Evolutionary conservation across 768 basidiomycete genomes (phyloP).

Genomic region (Lepiota brunneoincarnata): DNA sequence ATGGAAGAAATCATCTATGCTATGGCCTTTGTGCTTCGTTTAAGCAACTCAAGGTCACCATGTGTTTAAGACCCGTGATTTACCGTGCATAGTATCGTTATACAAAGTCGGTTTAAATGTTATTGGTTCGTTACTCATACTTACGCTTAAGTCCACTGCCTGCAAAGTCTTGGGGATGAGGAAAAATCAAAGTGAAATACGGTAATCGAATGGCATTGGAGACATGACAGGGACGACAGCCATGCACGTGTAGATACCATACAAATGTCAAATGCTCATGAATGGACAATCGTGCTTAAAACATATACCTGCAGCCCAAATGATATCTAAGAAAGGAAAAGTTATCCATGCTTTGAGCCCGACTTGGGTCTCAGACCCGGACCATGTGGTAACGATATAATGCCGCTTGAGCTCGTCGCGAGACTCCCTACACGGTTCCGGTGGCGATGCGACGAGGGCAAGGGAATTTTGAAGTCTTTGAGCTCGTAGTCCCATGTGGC

Average conservation of each 20-base stretch:
- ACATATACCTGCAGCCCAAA: background rate
- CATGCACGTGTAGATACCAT: constrained; percentile 2
- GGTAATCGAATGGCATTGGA: background rate
- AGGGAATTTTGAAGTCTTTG: constrained; percentile 43
- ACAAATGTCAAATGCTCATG: constrained; percentile 2
- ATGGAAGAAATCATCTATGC: too few relatives aligned
- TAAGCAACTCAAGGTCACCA: too few relatives aligned
- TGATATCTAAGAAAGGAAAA: background rate
- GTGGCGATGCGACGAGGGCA: constrained; percentile 22
- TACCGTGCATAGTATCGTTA: too few relatives aligned
- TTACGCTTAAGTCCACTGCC: too few relatives aligned
- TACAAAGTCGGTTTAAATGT: too few relatives aligned
- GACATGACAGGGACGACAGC: background rate
- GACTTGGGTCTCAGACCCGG: constrained; percentile 1
- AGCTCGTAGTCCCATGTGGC: constrained; percentile 58
- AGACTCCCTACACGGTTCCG: constrained; percentile 33
- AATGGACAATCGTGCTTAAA: background rate
- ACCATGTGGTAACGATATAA: constrained; percentile 12
- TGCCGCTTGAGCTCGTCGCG: constrained; percentile 16
- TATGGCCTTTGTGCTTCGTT: too few relatives aligned
- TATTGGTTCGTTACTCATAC: too few relatives aligned
- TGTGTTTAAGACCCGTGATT: too few relatives aligned
- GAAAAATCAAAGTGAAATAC: background rate
- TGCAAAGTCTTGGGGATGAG: too few relatives aligned
- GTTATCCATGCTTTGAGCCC: constrained; percentile 6